A percentile compares a stretch with the other conserved stretches of the same genome.
Evolutionary conservation across 2,329 filamentous ascomycete species (phyloP).

Genomic region (Aspergillus puulaauensis): DNA sequence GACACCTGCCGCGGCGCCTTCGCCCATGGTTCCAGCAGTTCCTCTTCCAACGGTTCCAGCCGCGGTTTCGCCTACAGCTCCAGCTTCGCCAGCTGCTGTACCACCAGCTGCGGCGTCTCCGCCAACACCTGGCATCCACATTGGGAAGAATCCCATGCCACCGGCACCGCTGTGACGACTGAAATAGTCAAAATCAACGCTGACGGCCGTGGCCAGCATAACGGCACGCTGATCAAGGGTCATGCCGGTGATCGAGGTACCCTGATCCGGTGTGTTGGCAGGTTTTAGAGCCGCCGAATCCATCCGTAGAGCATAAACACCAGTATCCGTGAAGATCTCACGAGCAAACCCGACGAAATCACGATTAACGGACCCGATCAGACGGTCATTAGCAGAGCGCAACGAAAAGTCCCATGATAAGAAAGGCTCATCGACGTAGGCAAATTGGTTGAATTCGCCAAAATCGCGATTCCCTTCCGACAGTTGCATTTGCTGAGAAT

Average conservation of each 20-base stretch:
- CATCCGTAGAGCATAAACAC: slow-evolving; percentile 65
- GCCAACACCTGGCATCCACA: slow-evolving; percentile 50
- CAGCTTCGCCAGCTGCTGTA: slow-evolving; percentile 37
- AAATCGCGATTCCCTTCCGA: slow-evolving; percentile 24
- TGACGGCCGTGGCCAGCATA: slow-evolving; percentile 66
- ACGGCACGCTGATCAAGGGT: slow-evolving; percentile 65
- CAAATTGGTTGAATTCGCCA: slow-evolving; percentile 59
- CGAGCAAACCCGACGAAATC: slow-evolving; percentile 63
- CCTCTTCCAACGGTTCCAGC: slow-evolving; percentile 38
- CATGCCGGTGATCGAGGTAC: slow-evolving; percentile 49
- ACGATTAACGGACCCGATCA: slow-evolving; percentile 63
- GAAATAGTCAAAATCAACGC: slow-evolving; percentile 68
- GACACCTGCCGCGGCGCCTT: slow-evolving; percentile 45
- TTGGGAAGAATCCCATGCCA: slow-evolving; percentile 52
- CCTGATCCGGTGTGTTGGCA: slow-evolving; percentile 28
- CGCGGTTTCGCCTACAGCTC: slow-evolving; percentile 36
- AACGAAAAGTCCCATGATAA: slow-evolving; percentile 66
- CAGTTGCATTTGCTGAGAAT: slow-evolving; percentile 48
- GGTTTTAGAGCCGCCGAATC: slow-evolving; percentile 54
- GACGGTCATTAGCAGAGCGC: slow-evolving; percentile 47
- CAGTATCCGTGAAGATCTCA: slow-evolving; percentile 66
- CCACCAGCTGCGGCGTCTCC: slow-evolving; percentile 42
- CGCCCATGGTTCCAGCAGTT: slow-evolving; percentile 40
- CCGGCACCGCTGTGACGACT: slow-evolving; percentile 56
- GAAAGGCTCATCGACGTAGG: slow-evolving; percentile 62